These are phyloP conservation scores for Mentha longifolia DNA, from an alignment of 257 asterid genomes.

Conservation along the genomic window DNA sequence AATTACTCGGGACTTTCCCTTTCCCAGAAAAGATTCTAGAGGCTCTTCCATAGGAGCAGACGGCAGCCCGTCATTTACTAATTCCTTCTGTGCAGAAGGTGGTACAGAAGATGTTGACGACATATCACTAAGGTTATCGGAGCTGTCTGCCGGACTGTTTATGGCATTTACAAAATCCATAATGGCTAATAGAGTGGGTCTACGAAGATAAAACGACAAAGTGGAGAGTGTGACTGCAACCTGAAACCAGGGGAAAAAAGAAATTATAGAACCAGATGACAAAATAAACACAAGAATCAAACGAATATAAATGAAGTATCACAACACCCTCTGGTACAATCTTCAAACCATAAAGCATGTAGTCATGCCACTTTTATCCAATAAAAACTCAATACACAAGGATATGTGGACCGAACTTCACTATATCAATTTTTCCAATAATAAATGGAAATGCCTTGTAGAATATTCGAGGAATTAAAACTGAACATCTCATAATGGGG, in stretches of 20 bases:
- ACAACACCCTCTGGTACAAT: conserved; percentile 20
- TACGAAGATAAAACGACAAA: conserved; percentile 88
- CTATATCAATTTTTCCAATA: conserved; percentile 17
- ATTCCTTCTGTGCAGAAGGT: conserved; percentile 40
- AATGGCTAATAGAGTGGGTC: conserved; percentile 89
- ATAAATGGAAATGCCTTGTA: conserved; percentile 11
- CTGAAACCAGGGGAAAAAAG: conserved; percentile 44
- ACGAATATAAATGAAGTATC: background rate
- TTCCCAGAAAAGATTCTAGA: conserved; percentile 77
- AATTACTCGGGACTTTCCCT: conserved; percentile 88
- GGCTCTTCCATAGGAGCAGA: conserved; percentile 75
- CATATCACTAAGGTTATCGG: conserved; percentile 57
- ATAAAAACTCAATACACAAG: conserved; percentile 1
- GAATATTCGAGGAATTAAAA: background rate
- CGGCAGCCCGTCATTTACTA: conserved; percentile 44
- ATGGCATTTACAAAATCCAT: conserved; percentile 76
- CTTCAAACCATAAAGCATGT: background rate
- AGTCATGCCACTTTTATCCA: conserved; percentile 7
- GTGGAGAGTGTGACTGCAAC: conserved; percentile 91
- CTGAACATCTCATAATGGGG: conserved; percentile 20
- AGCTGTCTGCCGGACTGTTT: conserved; percentile 53
- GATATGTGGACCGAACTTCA: background rate
- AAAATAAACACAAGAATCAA: conserved; percentile 8
- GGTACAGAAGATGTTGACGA: conserved; percentile 52
- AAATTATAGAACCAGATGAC: background rate